Percentiles rank a stretch among this genome's conserved stretches.
Evolutionary conservation across 2,329 filamentous ascomycete species (phyloP).

Genomic region (Tolypocladium inflatum): DNA sequence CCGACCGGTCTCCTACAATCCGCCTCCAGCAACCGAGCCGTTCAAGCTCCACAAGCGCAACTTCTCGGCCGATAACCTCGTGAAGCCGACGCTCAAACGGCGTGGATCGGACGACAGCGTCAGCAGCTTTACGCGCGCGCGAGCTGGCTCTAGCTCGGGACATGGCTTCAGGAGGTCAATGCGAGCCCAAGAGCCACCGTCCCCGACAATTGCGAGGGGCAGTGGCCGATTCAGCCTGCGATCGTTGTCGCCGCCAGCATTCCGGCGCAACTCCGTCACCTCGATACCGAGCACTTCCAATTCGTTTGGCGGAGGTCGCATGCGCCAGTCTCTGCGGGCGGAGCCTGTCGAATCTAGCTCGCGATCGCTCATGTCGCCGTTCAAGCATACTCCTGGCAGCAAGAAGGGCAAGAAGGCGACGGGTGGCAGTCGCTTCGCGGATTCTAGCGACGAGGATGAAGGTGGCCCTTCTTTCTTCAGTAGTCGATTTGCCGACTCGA

Average conservation of each 20-base stretch:
- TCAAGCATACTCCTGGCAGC: slow-evolving; percentile 25
- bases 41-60: slow-evolving; percentile 12
- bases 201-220: slow-evolving; percentile 19
- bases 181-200: slow-evolving; percentile 33
- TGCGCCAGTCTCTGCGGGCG: slow-evolving; percentile 36
- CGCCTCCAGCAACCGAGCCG: slow-evolving; percentile 6
- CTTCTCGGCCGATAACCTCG: slow-evolving; percentile 13
- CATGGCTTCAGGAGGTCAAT: slow-evolving; percentile 66
- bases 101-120: slow-evolving; percentile 58
- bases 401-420: slow-evolving; percentile 29
- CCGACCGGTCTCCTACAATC: slow-evolving; percentile 21
- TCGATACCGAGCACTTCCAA: slow-evolving; percentile 24
- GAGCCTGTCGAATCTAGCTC: slow-evolving; percentile 22
- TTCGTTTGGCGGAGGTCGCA: slow-evolving; percentile 18
- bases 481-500: slow-evolving; percentile 47
- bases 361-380: slow-evolving; percentile 31
- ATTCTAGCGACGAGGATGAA: slow-evolving; percentile 53
- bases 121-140: slow-evolving; percentile 70
- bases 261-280: slow-evolving; percentile 32
- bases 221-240: slow-evolving; percentile 61
- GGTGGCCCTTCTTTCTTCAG: slow-evolving; percentile 27
- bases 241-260: slow-evolving; percentile 56
- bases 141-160: slow-evolving; percentile 34
- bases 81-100: slow-evolving; percentile 33
- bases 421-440: slow-evolving; percentile 43